phyloP scores from a whole-genome alignment of 768 basidiomycete genomes.

The Lactarius indigo region DNA sequence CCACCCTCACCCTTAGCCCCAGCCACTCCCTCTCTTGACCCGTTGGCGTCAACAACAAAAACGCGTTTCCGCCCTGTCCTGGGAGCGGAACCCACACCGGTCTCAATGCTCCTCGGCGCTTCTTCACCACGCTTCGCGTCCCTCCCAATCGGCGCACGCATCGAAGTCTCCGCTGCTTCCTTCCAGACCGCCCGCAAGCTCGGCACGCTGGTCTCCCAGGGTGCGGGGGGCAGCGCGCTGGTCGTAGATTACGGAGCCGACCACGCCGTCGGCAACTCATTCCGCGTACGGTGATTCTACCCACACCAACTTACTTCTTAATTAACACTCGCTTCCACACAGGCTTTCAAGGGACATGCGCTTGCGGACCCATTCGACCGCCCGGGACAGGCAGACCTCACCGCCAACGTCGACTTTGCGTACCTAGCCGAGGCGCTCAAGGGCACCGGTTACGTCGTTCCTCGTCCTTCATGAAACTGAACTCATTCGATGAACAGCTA shows the following conservation, averaged over 20 bases:
- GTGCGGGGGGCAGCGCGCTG: constrained; percentile 48
- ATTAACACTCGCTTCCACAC: background rate
- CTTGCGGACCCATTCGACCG: constrained; percentile 79
- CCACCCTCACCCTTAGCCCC: constrained; percentile 23
- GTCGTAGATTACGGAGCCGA: constrained; percentile 89
- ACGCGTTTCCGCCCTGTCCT: constrained; percentile 60
- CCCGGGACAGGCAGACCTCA: constrained; percentile 89
- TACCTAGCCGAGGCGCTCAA: constrained; percentile 76
- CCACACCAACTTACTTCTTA: background rate
- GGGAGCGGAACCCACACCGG: constrained; percentile 52
- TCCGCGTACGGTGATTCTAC: constrained; percentile 62
- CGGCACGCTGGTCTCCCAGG: constrained; percentile 47
- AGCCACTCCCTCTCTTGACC: constrained; percentile 12
- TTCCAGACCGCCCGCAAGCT: constrained; percentile 66
- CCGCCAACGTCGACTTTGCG: constrained; percentile 95
- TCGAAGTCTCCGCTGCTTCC: constrained; percentile 77
- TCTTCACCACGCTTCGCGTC: constrained; percentile 68
- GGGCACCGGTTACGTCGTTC: constrained; percentile 55
- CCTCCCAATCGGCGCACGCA: constrained; percentile 63
- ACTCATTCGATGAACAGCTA: constrained; percentile 31
- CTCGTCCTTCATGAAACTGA: background rate
- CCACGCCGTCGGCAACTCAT: constrained; percentile 63
- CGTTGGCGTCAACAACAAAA: constrained; percentile 18
- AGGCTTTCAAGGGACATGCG: constrained; percentile 90
- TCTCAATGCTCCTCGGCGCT: constrained; percentile 52